Conservation (phyloP, 2,329 filamentous ascomycete species). For the Claviceps citrina region DNA sequence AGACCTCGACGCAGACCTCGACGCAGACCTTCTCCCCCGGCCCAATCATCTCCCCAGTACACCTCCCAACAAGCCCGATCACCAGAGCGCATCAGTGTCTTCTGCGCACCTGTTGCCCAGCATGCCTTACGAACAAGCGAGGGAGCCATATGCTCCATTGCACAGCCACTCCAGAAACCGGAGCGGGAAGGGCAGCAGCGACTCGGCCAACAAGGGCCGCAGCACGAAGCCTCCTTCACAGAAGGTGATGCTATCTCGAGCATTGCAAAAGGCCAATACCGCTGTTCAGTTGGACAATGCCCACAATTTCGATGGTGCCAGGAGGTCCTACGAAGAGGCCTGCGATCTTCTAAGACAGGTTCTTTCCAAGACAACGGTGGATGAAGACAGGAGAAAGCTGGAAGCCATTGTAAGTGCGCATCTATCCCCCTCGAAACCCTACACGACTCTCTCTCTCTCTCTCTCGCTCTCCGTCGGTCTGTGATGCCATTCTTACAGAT, state of each 20-base stretch:
- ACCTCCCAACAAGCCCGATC: constrained; percentile 4
- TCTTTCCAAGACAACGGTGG: constrained; percentile 65
- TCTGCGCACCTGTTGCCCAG: constrained; percentile 7
- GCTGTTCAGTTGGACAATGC: constrained; percentile 93
- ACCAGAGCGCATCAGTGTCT: neutral
- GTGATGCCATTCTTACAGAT: neutral
- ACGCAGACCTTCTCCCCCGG: neutral
- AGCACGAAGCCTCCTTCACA: constrained; percentile 48
- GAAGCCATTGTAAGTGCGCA: constrained; percentile 74
- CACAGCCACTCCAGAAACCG: constrained; percentile 19
- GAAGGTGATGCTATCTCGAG: constrained; percentile 93
- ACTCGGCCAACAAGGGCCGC: constrained; percentile 16
- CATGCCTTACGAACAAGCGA: constrained; percentile 19
- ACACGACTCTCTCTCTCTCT: too few species aligned
- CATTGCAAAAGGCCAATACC: constrained; percentile 86
- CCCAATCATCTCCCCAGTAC: constrained; percentile 1
- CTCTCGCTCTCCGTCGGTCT: too few species aligned
- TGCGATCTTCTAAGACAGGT: constrained; percentile 80
- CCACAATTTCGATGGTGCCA: constrained; percentile 81
- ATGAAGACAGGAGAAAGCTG: constrained; percentile 79
- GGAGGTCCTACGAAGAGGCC: constrained; percentile 81
- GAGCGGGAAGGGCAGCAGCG: constrained; percentile 19
- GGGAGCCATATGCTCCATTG: constrained; percentile 13
- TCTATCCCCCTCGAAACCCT: neutral
- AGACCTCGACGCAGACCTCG: too few species aligned